Base-by-base conservation (phyloP, 2,329 filamentous ascomycete species). In the Aspergillus pseudotamarii region DNA sequence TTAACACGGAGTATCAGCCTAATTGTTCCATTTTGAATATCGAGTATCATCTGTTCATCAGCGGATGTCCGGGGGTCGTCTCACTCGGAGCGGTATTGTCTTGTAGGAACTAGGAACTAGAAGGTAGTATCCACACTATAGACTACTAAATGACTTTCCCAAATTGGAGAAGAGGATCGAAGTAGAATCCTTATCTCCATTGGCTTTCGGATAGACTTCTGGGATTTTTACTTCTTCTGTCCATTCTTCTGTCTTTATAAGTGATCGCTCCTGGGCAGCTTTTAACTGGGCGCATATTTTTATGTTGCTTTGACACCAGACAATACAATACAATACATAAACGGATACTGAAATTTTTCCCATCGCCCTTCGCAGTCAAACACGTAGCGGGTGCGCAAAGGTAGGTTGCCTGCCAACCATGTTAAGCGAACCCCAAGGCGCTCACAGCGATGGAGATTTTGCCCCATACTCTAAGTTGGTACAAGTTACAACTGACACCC, bases 351-450 rank as follows among this genome's bases (percentile, higher is more conserved):
- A 36, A 36, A 38, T 23, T 4, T 43, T 19, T 41, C 26, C 11
- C 45, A n/a, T 53, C 16, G 36, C 57, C 32, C 57, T 48, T 64
- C 60, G 34, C 54, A 58, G 48, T 50, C 57, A 46, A 57, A 62
- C 60, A 56, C 59, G 61, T 64, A 62, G 46, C 46, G 23, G 45
- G 26, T 38, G 62, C 48, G 54, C 46, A 62, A 26, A 60, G 46
- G 43, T 14, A 26, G 60, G 57, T 65, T 62, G 61, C 57, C 64
- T 64, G 55, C 59, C 43, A 38, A 53, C 57, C 56, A 38, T 54
- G 58, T 38, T 58, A 64, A 62, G 61, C 64, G 63, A 63, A 63
- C 60, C 53, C 45, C 60, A 48, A 19, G 46, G 23, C 26, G 34
- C 21, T 53, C 34, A 28, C 30, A 28, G 45, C 8, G 23, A 28